Evolutionary conservation across 2,329 filamentous ascomycete genomes (phyloP).

Genomic region (Aspergillus thermomutatus): DNA sequence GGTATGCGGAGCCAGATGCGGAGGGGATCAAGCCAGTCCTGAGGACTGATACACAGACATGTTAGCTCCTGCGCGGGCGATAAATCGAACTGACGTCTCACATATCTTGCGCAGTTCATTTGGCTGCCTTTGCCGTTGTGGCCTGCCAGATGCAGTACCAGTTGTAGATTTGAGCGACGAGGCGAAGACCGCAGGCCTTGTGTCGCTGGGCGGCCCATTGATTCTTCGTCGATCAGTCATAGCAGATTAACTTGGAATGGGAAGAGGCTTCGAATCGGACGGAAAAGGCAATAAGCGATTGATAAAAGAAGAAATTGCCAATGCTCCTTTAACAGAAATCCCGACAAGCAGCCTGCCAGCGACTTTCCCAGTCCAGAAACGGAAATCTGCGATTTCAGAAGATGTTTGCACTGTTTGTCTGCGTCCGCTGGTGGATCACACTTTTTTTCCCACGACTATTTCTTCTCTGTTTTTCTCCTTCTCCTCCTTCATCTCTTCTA

Average conservation of each 20-base stretch:
- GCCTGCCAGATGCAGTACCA: conserved; percentile 47
- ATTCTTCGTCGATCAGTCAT: conserved; percentile 87
- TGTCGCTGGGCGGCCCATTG: conserved; percentile 80
- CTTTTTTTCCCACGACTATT: conserved; percentile 4
- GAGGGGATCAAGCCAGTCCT: conserved; percentile 91
- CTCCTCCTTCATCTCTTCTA: conserved; percentile 20
- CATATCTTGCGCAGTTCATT: conserved; percentile 82
- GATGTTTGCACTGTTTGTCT: conserved; percentile 41
- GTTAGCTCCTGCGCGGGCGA: conserved; percentile 11
- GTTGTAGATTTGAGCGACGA: conserved; percentile 41
- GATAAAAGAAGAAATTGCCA: not conserved
- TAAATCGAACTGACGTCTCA: conserved; percentile 48
- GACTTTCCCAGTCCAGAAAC: conserved; percentile 22
- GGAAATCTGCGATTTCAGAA: conserved; percentile 32
- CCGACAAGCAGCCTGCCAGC: not conserved
- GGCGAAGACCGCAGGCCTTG: conserved; percentile 68
- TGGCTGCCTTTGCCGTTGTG: conserved; percentile 58
- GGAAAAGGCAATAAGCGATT: not conserved
- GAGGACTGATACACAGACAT: conserved; percentile 57
- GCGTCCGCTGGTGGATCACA: conserved; percentile 7
- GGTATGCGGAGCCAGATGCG: conserved; percentile 82
- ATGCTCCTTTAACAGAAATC: not conserved
- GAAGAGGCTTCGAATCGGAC: not conserved
- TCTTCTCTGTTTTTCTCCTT: conserved; percentile 18
- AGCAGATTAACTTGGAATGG: conserved; percentile 19